phyloP scores from a whole-genome alignment of 2,329 filamentous ascomycete genomes.

The Alternaria sp. region DNA sequence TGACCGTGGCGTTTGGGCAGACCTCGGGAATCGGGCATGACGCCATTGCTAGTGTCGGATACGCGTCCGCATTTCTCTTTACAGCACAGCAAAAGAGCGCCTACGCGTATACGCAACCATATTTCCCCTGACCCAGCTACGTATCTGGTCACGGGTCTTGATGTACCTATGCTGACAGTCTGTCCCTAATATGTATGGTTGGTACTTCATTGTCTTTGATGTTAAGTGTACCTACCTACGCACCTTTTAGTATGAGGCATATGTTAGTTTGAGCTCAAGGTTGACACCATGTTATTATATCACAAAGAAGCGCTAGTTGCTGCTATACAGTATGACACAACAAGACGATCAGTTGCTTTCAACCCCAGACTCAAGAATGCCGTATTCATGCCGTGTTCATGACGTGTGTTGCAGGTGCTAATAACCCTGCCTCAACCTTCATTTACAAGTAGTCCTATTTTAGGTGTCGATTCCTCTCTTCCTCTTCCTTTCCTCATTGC shows the following conservation, averaged over 20 bases:
- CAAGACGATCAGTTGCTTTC: background rate
- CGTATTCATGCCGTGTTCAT: background rate
- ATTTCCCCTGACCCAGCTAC: too few species aligned
- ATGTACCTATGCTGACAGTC: too few species aligned
- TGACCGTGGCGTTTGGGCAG: too few species aligned
- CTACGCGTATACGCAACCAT: too few species aligned
- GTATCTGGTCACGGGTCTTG: too few species aligned
- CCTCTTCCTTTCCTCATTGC: background rate
- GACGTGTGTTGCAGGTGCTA: background rate
- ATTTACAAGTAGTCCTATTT: background rate
- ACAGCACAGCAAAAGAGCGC: too few species aligned
- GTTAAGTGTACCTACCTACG: background rate
- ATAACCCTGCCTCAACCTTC: background rate
- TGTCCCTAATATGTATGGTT: too few species aligned
- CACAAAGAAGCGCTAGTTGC: background rate
- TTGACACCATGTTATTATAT: background rate
- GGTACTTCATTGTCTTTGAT: too few species aligned
- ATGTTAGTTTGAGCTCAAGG: background rate
- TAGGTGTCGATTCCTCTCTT: background rate
- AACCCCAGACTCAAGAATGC: background rate
- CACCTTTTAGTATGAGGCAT: background rate
- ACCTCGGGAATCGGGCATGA: too few species aligned
- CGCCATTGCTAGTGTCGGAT: too few species aligned
- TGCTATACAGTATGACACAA: background rate
- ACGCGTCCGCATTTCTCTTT: too few species aligned